A percentile compares a stretch with the other conserved stretches of the same genome.
phyloP scores from a whole-genome alignment of 2,329 filamentous ascomycete genomes.

The Aquanectria penicillioides region DNA sequence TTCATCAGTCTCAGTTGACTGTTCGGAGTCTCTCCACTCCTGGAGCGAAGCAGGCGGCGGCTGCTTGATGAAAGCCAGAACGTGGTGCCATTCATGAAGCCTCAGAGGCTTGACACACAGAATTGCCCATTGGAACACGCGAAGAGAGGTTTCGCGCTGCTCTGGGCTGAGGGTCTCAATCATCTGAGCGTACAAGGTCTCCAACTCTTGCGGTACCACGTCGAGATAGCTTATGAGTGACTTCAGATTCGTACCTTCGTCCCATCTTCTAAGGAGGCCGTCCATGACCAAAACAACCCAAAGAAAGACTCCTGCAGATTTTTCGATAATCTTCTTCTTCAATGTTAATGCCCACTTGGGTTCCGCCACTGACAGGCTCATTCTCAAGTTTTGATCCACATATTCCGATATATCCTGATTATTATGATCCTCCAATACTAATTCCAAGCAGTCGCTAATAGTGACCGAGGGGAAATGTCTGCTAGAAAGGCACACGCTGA shows the following conservation, averaged over 20 bases:
- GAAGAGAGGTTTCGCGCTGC: neutral
- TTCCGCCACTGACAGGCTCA: neutral
- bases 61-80: slow-evolving; percentile 18
- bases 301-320: slow-evolving; percentile 22
- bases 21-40: slow-evolving; percentile 6
- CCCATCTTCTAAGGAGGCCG: slow-evolving; percentile 1
- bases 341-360: neutral
- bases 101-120: slow-evolving; percentile 4
- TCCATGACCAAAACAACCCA: slow-evolving; percentile 25
- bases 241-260: slow-evolving; percentile 2
- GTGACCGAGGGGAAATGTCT: slow-evolving; percentile 18
- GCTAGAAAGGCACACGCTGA: slow-evolving; percentile 20
- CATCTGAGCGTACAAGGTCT: neutral
- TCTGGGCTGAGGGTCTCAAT: neutral
- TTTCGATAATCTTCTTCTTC: neutral
- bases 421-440: slow-evolving; percentile 12
- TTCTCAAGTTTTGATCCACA: slow-evolving; percentile 1
- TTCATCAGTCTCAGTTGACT: slow-evolving; percentile 9
- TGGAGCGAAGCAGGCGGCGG: neutral
- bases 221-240: neutral
- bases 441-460: neutral
- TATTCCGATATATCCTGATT: slow-evolving; percentile 13
- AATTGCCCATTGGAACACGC: slow-evolving; percentile 25
- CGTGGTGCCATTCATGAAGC: slow-evolving; percentile 28
- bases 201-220: neutral